A percentile compares a stretch with the other conserved stretches of the same genome.
These are phyloP conservation scores for Fragilariopsis cylindrus DNA, from an alignment of 108 stramenopile species.

Conservation along the genomic window DNA sequence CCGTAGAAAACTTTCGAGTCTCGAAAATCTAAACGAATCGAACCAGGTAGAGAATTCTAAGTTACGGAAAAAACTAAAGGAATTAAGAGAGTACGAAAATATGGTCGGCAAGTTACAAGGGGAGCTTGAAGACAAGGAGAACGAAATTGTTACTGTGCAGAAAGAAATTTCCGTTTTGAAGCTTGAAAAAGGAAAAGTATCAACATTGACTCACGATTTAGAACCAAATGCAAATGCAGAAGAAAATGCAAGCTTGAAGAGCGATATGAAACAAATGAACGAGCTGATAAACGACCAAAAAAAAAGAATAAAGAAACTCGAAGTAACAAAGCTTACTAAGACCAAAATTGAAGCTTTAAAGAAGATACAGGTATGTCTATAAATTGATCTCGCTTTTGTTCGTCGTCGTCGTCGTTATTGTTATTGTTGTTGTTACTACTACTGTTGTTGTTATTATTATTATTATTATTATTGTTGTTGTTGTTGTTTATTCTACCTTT, in stretches of 20 bases:
- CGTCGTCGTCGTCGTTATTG: neutral
- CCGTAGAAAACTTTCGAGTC: slow-evolving; percentile 21
- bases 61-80: neutral
- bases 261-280: slow-evolving; percentile 48
- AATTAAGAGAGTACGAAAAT: slow-evolving; percentile 29
- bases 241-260: neutral
- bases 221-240: neutral
- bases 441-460: slow-evolving; percentile 15
- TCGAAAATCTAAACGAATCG: slow-evolving; percentile 16
- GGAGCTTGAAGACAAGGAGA: slow-evolving; percentile 26
- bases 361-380: slow-evolving; percentile 67
- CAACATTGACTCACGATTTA: neutral
- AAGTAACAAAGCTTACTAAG: slow-evolving; percentile 71
- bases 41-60: slow-evolving; percentile 19
- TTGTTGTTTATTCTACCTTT: slow-evolving; percentile 19
- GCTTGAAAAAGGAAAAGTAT: slow-evolving; percentile 31
- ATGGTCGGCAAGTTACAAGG: slow-evolving; percentile 28
- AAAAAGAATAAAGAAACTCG: slow-evolving; percentile 77
- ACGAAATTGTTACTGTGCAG: slow-evolving; percentile 27
- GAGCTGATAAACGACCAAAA: slow-evolving; percentile 56
- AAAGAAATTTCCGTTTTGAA: slow-evolving; percentile 22
- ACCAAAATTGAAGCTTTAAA: slow-evolving; percentile 67
- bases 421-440: neutral
- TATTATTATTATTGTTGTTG: neutral
- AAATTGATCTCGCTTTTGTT: neutral